Percentiles rank a stretch among this genome's conserved stretches.
These are phyloP conservation scores for Saccharomycopsis crataegensis DNA, from an alignment of 1,139 yeast genomes.

Conservation along the genomic window DNA sequence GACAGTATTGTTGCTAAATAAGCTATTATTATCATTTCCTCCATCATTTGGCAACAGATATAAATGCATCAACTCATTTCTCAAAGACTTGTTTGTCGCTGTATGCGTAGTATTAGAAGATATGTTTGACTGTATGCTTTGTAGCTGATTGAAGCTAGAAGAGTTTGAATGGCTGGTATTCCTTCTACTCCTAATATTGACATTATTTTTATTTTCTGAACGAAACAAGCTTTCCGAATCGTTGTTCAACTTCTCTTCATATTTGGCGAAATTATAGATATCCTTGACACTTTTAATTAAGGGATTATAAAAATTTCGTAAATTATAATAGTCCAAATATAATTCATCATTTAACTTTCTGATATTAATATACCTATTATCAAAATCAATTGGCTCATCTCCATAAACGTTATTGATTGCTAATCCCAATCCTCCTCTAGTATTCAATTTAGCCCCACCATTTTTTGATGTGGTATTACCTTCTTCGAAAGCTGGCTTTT, in stretches of 20 bases:
- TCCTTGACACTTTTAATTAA: constrained; percentile 8
- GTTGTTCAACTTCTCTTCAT: neutral
- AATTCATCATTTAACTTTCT: constrained; percentile 17
- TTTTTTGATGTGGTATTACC: neutral
- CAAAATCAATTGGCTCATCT: neutral
- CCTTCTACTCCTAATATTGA: neutral
- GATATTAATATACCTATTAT: constrained; percentile 5
- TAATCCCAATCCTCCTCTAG: neutral
- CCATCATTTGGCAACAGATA: constrained; percentile 11
- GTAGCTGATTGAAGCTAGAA: constrained; percentile 8
- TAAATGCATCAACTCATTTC: constrained; percentile 17
- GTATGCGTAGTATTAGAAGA: neutral
- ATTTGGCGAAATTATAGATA: constrained; percentile 5
- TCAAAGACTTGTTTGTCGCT: constrained; percentile 5
- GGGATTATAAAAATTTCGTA: constrained; percentile 17
- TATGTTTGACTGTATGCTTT: constrained; percentile 8
- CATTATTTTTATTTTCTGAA: neutral
- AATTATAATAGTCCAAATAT: constrained; percentile 14
- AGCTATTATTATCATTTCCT: neutral
- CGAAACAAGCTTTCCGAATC: neutral
- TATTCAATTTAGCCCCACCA: too few species aligned
- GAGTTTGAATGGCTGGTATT: neutral
- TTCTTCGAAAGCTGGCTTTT: neutral
- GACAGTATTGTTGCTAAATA: neutral
- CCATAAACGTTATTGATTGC: neutral